phyloP scores from a whole-genome alignment of 305 asterid genomes.

The Solanum hybrid region DNA sequence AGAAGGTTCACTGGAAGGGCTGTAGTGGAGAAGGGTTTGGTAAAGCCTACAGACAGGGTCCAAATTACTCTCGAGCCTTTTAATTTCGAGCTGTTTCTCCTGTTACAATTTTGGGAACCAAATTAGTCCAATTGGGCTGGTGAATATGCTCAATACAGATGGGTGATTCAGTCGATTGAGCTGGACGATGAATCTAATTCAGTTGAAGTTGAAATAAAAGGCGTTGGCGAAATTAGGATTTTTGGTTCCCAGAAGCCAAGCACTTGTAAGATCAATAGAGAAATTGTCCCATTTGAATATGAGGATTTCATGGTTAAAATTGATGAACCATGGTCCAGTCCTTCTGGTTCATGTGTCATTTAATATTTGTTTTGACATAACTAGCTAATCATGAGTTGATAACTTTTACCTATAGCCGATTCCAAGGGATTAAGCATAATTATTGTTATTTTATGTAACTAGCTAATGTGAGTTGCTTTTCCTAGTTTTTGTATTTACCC shows the following conservation, averaged over 20 bases:
- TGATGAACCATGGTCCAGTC: conserved; percentile 52
- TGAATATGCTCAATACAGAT: conserved; percentile 80
- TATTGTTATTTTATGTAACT: not conserved
- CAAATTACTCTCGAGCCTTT: conserved; percentile 48
- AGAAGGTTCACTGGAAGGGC: not conserved
- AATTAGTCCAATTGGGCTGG: conserved; percentile 53
- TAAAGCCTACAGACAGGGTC: conserved; percentile 37
- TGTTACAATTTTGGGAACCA: conserved; percentile 15
- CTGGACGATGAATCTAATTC: conserved; percentile 17
- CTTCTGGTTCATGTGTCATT: conserved; percentile 40
- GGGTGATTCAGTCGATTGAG: conserved; percentile 48
- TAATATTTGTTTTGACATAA: conserved; percentile 40
- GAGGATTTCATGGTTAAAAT: conserved; percentile 33
- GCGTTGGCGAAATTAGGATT: conserved; percentile 65
- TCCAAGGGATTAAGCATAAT: not conserved
- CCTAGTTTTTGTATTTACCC: not conserved
- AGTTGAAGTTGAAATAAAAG: conserved; percentile 47
- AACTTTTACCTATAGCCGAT: not conserved
- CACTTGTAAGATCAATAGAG: conserved; percentile 39
- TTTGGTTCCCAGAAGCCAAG: conserved; percentile 49
- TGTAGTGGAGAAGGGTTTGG: conserved; percentile 10
- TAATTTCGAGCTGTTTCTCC: conserved; percentile 67
- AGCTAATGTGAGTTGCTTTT: not conserved
- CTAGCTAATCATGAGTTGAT: not conserved
- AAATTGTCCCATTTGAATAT: conserved; percentile 29